Conservation (phyloP, 345 rosid genomes). For the Turritis glabra region DNA sequence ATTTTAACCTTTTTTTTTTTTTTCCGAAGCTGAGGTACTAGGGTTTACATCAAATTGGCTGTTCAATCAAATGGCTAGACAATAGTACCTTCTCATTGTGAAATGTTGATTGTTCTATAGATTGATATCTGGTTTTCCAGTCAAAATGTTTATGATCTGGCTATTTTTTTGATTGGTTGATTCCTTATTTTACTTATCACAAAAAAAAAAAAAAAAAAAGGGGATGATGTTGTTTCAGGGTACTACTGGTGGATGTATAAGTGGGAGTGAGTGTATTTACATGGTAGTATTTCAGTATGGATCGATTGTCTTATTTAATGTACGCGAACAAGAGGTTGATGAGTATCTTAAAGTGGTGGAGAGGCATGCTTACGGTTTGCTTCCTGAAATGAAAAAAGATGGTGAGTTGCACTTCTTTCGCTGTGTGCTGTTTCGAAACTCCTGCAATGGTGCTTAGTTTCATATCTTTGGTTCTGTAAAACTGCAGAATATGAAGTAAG, state of each 20-base stretch:
- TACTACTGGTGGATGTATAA: slow-evolving; percentile 51
- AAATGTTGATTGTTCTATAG: not conserved
- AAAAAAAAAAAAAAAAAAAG: no score
- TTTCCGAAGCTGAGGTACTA: not conserved
- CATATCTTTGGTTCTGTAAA: slow-evolving; percentile 28
- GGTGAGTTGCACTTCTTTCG: slow-evolving; percentile 51
- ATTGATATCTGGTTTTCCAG: not conserved
- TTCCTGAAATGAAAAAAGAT: slow-evolving; percentile 93
- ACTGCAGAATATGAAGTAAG: slow-evolving; percentile 88
- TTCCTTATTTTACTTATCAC: not conserved
- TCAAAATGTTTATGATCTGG: not conserved
- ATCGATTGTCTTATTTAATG: slow-evolving; percentile 89
- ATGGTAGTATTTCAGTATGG: slow-evolving; percentile 95
- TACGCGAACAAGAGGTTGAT: slow-evolving; percentile 77
- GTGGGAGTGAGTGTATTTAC: slow-evolving; percentile 77
- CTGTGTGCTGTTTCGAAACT: not conserved
- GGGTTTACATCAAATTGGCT: not conserved
- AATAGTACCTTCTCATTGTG: not conserved
- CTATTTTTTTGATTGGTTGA: not conserved
- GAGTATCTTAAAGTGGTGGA: slow-evolving; percentile 80
- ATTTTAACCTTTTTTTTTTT: not conserved
- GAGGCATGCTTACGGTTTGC: slow-evolving; percentile 85
- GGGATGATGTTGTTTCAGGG: slow-evolving; percentile 55
- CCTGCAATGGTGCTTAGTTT: not conserved
- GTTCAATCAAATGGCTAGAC: not conserved